Percentiles rank a stretch among this genome's conserved stretches.
These are phyloP conservation scores for Cytospora piceae DNA, from an alignment of 2,329 filamentous ascomycete genomes.

Conservation along the genomic window DNA sequence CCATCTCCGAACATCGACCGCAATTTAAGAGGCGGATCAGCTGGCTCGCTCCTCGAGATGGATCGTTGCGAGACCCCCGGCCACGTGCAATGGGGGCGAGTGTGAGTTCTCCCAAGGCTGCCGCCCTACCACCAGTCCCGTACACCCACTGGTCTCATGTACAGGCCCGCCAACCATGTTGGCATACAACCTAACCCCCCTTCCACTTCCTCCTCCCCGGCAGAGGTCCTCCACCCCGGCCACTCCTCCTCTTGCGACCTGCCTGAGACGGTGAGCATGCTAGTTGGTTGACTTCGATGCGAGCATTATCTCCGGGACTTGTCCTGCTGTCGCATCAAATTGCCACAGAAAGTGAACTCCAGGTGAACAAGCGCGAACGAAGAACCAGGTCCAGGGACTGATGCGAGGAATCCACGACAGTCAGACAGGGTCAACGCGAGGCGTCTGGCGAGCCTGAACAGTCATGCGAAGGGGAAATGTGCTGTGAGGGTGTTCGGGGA, in stretches of 20 bases:
- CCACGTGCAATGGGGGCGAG: slow-evolving; percentile 16
- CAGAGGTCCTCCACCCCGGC: slow-evolving; percentile 1
- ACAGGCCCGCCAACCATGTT: not conserved
- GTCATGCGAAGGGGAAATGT: not conserved
- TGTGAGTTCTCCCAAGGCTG: slow-evolving; percentile 11
- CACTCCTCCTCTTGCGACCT: slow-evolving; percentile 15
- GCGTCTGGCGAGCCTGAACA: not conserved
- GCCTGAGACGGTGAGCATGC: slow-evolving; percentile 4
- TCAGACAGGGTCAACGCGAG: slow-evolving; percentile 1
- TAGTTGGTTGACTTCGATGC: slow-evolving; percentile 2
- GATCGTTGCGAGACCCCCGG: not conserved
- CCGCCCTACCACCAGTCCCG: not conserved
- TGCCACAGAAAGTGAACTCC: slow-evolving; percentile 1
- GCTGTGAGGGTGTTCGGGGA: not conserved
- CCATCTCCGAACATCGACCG: slow-evolving; percentile 10
- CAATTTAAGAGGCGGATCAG: slow-evolving; percentile 4
- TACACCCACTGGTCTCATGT: not conserved
- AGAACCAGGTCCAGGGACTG: slow-evolving; percentile 13
- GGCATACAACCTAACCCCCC: slow-evolving; percentile 1
- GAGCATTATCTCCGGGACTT: slow-evolving; percentile 2
- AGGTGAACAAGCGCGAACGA: not conserved
- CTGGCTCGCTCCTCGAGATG: not conserved
- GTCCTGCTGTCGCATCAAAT: not conserved
- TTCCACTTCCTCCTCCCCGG: not conserved
- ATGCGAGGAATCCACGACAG: not conserved